Conservation (phyloP, 2,329 filamentous ascomycete species). For the Albophoma yamanashiensis region DNA sequence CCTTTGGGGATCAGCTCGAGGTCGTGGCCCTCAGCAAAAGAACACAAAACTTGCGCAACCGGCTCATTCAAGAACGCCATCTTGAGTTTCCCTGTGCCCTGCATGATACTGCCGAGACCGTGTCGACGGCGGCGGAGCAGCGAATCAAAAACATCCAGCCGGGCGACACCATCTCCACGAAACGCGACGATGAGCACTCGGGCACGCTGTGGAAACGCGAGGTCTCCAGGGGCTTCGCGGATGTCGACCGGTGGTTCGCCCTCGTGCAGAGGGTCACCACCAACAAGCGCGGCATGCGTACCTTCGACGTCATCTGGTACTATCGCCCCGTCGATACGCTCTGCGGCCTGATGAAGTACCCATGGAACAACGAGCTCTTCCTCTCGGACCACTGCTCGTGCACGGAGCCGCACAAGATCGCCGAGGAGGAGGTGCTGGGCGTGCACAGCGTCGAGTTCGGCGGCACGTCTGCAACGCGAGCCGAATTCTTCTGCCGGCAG, state of each 20-base stretch:
- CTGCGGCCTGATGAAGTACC: constrained; percentile 57
- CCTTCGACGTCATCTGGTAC: constrained; percentile 62
- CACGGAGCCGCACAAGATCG: constrained; percentile 32
- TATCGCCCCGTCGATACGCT: constrained; percentile 63
- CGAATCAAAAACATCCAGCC: constrained; percentile 23
- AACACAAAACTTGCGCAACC: constrained; percentile 16
- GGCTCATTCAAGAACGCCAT: constrained; percentile 15
- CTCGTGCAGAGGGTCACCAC: constrained; percentile 50
- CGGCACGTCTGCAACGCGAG: constrained; percentile 30
- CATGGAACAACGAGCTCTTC: constrained; percentile 63
- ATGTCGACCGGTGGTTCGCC: constrained; percentile 55
- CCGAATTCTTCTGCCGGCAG: constrained; percentile 59
- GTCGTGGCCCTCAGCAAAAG: constrained; percentile 15
- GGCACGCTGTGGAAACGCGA: constrained; percentile 46
- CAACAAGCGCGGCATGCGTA: constrained; percentile 19
- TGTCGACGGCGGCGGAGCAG: constrained; percentile 12
- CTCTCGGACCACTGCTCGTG: constrained; percentile 70
- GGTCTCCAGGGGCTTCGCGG: constrained; percentile 26
- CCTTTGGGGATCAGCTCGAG: constrained; percentile 43
- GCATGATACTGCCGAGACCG: constrained; percentile 10
- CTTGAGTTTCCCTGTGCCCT: constrained; percentile 15
- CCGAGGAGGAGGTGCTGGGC: constrained; percentile 43
- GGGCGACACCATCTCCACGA: constrained; percentile 39
- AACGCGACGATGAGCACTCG: constrained; percentile 31
- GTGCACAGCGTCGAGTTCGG: constrained; percentile 50